Evolutionary conservation across 495 filamentous ascomycete genomes (phyloP).

Genomic region (Hypoxylon fragiforme): DNA sequence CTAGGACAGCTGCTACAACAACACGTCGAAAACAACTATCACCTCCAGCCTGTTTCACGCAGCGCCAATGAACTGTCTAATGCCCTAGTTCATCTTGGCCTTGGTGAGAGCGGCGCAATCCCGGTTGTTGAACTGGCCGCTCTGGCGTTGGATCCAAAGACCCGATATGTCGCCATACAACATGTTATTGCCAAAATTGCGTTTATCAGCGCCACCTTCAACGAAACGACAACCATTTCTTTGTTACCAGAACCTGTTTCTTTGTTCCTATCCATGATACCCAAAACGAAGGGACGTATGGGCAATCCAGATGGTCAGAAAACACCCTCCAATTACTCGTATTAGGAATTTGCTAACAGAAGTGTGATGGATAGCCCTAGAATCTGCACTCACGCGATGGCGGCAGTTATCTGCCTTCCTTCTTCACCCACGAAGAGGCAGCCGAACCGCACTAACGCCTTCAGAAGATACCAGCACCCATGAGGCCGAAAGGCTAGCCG

Average conservation of each 20-base stretch:
- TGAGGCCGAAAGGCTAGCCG: constrained; percentile 34
- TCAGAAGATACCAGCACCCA: constrained; percentile 32
- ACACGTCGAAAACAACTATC: constrained; percentile 44
- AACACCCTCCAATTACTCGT: neutral
- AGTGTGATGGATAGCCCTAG: constrained; percentile 22
- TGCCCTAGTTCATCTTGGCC: constrained; percentile 32
- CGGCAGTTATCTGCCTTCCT: constrained; percentile 43
- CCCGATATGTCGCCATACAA: constrained; percentile 35
- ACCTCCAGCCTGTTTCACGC: constrained; percentile 31
- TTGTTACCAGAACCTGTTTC: constrained; percentile 40
- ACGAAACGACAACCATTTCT: constrained; percentile 30
- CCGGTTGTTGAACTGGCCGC: constrained; percentile 17
- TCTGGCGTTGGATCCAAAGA: constrained; percentile 35
- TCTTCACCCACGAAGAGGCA: constrained; percentile 38
- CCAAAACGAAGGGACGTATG: constrained; percentile 21
- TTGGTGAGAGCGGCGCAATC: constrained; percentile 23
- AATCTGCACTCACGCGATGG: constrained; percentile 40
- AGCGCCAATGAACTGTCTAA: constrained; percentile 22
- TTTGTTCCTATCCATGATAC: constrained; percentile 35
- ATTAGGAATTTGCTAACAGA: constrained; percentile 3
- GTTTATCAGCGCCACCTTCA: constrained; percentile 39
- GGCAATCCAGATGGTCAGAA: constrained; percentile 20
- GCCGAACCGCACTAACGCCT: constrained; percentile 37
- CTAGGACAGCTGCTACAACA: constrained; percentile 36
- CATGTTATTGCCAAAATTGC: constrained; percentile 39